Conservation (phyloP, 768 basidiomycete genomes). For the Butyriboletus loyo region DNA sequence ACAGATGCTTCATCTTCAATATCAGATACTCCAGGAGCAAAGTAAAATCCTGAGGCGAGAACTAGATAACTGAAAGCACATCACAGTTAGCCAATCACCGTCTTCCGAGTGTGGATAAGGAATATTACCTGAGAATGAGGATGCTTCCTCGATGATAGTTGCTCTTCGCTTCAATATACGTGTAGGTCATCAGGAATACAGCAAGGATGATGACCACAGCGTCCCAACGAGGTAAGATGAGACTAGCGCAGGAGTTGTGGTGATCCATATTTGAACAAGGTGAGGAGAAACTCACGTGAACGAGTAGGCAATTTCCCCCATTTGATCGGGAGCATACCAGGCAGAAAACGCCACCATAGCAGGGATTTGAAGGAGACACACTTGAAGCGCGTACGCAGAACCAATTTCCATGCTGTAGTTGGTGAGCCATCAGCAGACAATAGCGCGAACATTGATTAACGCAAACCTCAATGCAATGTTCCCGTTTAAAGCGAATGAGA, state of each 20-base stretch:
- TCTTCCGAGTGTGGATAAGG: not conserved
- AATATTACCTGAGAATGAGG: slow-evolving; percentile 78
- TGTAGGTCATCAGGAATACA: slow-evolving; percentile 97
- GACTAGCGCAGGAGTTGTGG: slow-evolving; percentile 41
- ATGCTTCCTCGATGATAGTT: slow-evolving; percentile 98
- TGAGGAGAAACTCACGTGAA: slow-evolving; percentile 73
- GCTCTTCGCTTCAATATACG: slow-evolving; percentile 97
- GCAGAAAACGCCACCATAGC: slow-evolving; percentile 99
- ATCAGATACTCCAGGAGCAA: slow-evolving; percentile 58
- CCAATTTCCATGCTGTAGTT: slow-evolving; percentile 92
- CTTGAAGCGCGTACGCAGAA: slow-evolving; percentile 97
- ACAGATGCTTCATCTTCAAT: slow-evolving; percentile 21
- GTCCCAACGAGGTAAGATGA: slow-evolving; percentile 99
- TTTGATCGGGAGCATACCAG: slow-evolving; percentile 82
- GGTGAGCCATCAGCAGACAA: not conserved
- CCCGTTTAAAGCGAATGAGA: slow-evolving; percentile 94
- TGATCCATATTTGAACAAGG: not conserved
- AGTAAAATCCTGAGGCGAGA: slow-evolving; percentile 89
- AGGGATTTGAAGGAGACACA: slow-evolving; percentile 95
- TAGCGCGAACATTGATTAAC: too few relatives aligned
- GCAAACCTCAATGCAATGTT: slow-evolving; percentile 92
- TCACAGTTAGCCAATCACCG: not conserved
- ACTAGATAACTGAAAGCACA: slow-evolving; percentile 73
- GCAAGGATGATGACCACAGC: slow-evolving; percentile 91
- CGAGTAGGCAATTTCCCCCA: slow-evolving; percentile 84